Conservation (phyloP, 441 rosid species). For the Oxalis stricta region DNA sequence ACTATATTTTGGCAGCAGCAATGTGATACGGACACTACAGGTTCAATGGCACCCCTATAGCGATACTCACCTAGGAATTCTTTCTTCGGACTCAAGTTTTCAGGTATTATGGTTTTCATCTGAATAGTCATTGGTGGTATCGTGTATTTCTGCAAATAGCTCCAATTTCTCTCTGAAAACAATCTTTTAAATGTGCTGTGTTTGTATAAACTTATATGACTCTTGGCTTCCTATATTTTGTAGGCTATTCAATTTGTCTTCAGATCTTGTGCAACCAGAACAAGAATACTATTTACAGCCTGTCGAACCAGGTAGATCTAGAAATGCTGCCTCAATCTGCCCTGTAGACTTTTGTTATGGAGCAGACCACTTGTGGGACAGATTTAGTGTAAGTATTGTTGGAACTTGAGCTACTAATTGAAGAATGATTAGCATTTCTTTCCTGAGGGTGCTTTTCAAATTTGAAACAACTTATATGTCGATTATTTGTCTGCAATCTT, state of each 20-base stretch:
- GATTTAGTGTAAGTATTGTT: conserved; percentile 66
- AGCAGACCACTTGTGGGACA: conserved; percentile 93
- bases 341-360: conserved; percentile 81
- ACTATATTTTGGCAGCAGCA: conserved; percentile 44
- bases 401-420: too few species aligned
- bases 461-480: too few species aligned
- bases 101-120: conserved; percentile 34
- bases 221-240: conserved; percentile 13
- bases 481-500: conserved; percentile 8
- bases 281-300: conserved; percentile 93
- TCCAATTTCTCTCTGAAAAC: not conserved
- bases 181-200: too few species aligned
- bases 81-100: conserved; percentile 90
- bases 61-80: conserved; percentile 72
- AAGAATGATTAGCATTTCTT: too few species aligned
- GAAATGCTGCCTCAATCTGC: conserved; percentile 64
- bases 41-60: conserved; percentile 85
- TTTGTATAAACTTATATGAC: not conserved
- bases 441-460: not conserved
- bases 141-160: not conserved
- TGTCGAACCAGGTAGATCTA: conserved; percentile 63
- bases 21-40: conserved; percentile 40
- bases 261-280: conserved; percentile 62
- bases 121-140: not conserved
- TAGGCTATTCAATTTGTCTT: conserved; percentile 77